A percentile compares a stretch with the other conserved stretches of the same genome.
These are phyloP conservation scores for Talaromyces marneffei DNA, from an alignment of 2,329 filamentous ascomycete species.

Conservation along the genomic window DNA sequence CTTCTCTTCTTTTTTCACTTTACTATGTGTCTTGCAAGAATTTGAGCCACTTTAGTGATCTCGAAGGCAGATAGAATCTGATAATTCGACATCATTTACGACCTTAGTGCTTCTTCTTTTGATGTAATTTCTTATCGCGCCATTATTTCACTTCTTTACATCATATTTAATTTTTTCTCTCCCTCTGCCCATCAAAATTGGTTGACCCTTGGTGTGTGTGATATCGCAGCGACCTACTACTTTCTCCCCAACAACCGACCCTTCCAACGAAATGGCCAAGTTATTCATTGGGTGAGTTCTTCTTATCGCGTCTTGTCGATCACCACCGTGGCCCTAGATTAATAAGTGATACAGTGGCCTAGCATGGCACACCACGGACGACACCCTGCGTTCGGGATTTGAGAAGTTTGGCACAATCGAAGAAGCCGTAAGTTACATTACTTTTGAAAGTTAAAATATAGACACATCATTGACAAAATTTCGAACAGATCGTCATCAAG, in stretches of 20 bases:
- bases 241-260: constrained; percentile 4
- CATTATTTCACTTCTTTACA: neutral
- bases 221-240: neutral
- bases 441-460: too few relatives aligned
- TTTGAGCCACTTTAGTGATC: neutral
- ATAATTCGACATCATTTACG: constrained; percentile 1
- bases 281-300: constrained; percentile 76
- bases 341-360: constrained; percentile 62
- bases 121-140: neutral
- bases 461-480: neutral
- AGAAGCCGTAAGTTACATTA: constrained; percentile 74
- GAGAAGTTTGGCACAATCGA: constrained; percentile 85
- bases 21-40: neutral
- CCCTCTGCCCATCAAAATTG: neutral
- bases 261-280: constrained; percentile 67
- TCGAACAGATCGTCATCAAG: constrained; percentile 81
- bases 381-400: constrained; percentile 81
- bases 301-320: constrained; percentile 9
- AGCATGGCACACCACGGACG: constrained; percentile 95
- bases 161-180: neutral
- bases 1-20: neutral
- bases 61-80: neutral
- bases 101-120: neutral
- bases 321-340: neutral
- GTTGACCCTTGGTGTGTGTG: neutral